phyloP scores from a whole-genome alignment of 495 filamentous ascomycete species.

The Hyaloscypha bicolor region DNA sequence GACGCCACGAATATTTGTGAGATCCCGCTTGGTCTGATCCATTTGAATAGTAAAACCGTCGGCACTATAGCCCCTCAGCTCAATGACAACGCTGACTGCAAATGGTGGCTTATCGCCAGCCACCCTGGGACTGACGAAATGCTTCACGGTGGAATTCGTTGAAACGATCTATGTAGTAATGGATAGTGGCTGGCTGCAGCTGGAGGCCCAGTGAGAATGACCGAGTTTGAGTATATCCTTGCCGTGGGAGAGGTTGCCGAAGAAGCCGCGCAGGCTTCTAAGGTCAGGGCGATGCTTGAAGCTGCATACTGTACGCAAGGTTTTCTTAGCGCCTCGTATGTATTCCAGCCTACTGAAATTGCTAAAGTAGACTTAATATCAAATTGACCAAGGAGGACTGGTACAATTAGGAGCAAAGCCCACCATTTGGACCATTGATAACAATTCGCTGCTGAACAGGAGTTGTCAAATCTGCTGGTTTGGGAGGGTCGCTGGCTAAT shows the following conservation, averaged over 20 bases:
- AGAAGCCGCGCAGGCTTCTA: slow-evolving; percentile 40
- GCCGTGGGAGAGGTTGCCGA: slow-evolving; percentile 53
- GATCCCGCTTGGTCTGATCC: slow-evolving; percentile 52
- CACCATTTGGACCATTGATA: slow-evolving; percentile 56
- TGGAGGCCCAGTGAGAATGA: slow-evolving; percentile 36
- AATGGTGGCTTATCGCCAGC: slow-evolving; percentile 55
- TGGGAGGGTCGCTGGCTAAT: slow-evolving; percentile 49
- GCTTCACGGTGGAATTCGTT: slow-evolving; percentile 36
- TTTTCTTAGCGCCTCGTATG: slow-evolving; percentile 41
- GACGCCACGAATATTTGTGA: too few species aligned
- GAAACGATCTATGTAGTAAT: slow-evolving; percentile 35
- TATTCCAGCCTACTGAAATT: slow-evolving; percentile 56
- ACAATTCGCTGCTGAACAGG: slow-evolving; percentile 60
- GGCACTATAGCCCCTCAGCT: slow-evolving; percentile 48
- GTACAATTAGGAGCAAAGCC: slow-evolving; percentile 24
- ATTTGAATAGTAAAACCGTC: slow-evolving; percentile 50
- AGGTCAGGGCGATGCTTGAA: slow-evolving; percentile 33
- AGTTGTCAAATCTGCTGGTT: slow-evolving; percentile 57
- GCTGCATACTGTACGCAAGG: slow-evolving; percentile 51
- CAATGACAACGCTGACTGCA: slow-evolving; percentile 51
- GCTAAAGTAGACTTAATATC: slow-evolving; percentile 37
- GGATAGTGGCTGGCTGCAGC: slow-evolving; percentile 49
- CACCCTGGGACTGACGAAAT: slow-evolving; percentile 36
- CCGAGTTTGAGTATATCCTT: slow-evolving; percentile 53
- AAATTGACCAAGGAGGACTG: too few species aligned